Percentiles rank a stretch among this genome's conserved stretches.
Conservation (phyloP, 2,329 filamentous ascomycete genomes). For the Bipolaris sorokiniana region DNA sequence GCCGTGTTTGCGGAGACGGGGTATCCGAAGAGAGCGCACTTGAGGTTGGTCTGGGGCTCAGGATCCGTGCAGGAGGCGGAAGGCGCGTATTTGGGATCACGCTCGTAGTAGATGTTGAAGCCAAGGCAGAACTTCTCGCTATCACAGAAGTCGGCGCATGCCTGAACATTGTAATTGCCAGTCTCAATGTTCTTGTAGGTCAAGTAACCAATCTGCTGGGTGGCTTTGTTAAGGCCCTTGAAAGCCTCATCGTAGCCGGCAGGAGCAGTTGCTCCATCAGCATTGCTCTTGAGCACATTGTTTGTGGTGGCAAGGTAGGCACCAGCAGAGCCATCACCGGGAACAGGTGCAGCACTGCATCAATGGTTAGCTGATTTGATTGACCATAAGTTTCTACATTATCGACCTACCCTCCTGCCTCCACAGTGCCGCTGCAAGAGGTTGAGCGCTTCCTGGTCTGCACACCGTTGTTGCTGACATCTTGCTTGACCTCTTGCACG, state of each 20-base stretch:
- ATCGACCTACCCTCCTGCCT: constrained; percentile 24
- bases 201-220: constrained; percentile 36
- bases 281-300: constrained; percentile 17
- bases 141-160: constrained; percentile 31
- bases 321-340: not conserved
- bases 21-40: constrained; percentile 40
- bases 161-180: constrained; percentile 20
- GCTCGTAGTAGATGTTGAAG: constrained; percentile 42
- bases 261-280: constrained; percentile 19
- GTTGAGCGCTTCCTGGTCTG: constrained; percentile 18
- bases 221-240: constrained; percentile 21
- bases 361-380: not conserved
- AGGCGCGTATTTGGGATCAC: constrained; percentile 29
- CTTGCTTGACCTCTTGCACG: constrained; percentile 18
- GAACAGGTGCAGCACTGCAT: not conserved
- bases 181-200: constrained; percentile 34
- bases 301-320: constrained; percentile 16
- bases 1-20: constrained; percentile 24
- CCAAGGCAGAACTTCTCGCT: constrained; percentile 33
- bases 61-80: constrained; percentile 27
- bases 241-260: constrained; percentile 27
- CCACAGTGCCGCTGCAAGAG: constrained; percentile 9
- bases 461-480: constrained; percentile 17
- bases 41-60: constrained; percentile 32
- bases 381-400: not conserved